Evolutionary conservation across 2,329 filamentous ascomycete species (phyloP).

Genomic region (Cladophialophora psammophila): DNA sequence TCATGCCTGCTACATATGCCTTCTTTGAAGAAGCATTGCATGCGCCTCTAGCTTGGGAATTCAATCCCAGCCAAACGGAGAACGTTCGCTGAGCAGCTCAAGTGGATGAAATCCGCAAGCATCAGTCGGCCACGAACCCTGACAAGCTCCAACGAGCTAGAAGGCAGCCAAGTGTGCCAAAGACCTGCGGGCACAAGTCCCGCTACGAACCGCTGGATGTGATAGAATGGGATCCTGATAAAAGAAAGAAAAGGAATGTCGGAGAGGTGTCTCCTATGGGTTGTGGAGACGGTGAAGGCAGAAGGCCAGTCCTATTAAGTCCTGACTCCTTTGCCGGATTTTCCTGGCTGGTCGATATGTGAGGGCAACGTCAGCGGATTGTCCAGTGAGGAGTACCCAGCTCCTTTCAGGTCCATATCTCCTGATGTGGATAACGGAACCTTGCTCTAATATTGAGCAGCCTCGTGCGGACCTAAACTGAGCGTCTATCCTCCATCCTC

Average conservation of each 20-base stretch:
- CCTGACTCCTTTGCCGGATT: too few relatives aligned
- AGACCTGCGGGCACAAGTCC: not conserved
- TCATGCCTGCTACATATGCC: not conserved
- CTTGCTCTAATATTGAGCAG: too few relatives aligned
- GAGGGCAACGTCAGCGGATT: too few relatives aligned
- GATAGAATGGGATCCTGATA: not conserved
- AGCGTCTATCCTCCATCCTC: too few relatives aligned
- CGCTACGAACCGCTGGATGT: not conserved
- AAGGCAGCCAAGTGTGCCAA: not conserved
- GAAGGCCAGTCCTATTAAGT: not conserved
- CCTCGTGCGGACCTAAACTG: too few relatives aligned
- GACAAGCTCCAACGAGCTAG: not conserved
- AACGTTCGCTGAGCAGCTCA: not conserved
- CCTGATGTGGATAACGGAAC: too few relatives aligned
- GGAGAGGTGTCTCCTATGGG: not conserved
- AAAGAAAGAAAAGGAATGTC: not conserved
- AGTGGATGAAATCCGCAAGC: not conserved
- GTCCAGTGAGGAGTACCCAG: too few relatives aligned
- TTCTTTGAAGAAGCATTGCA: not conserved
- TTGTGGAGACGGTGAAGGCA: not conserved
- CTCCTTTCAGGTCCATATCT: too few relatives aligned
- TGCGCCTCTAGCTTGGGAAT: not conserved
- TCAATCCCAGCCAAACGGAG: not conserved
- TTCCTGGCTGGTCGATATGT: too few relatives aligned
- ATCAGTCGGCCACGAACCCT: not conserved